phyloP scores from a whole-genome alignment of 192 early-diverging fungal genomes.

The Oehlia diaphana region DNA sequence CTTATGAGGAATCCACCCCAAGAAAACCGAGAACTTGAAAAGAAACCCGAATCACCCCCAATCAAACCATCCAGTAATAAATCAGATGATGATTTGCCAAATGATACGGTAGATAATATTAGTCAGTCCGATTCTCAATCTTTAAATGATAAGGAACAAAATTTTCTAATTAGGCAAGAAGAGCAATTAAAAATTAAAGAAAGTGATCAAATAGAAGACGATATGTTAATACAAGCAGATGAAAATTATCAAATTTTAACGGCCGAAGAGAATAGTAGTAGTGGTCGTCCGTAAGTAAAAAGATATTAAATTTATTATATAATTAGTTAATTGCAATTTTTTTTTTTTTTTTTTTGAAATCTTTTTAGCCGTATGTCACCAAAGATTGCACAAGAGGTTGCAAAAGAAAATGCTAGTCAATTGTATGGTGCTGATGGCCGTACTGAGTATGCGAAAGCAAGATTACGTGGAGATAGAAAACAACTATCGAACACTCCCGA shows the following conservation, averaged over 20 bases:
- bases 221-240: background rate
- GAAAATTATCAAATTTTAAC: background rate
- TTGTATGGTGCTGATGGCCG: constrained; percentile 47
- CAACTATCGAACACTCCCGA: constrained; percentile 43
- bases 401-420: constrained; percentile 21
- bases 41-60: background rate
- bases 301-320: background rate
- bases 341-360: too few relatives aligned
- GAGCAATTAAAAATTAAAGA: constrained; percentile 2
- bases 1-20: constrained; percentile 10
- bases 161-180: background rate
- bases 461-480: constrained; percentile 49
- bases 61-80: background rate
- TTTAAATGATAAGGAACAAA: background rate
- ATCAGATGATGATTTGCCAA: background rate
- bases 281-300: background rate
- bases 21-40: background rate
- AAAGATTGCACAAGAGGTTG: constrained; percentile 27
- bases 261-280: background rate
- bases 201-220: background rate
- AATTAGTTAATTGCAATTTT: background rate
- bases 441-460: constrained; percentile 54
- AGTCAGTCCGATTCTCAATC: background rate
- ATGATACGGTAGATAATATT: background rate
- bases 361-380: constrained; percentile 32